Base-by-base conservation (phyloP, 78 protist species). In the Dictyostelium citrinum region DNA sequence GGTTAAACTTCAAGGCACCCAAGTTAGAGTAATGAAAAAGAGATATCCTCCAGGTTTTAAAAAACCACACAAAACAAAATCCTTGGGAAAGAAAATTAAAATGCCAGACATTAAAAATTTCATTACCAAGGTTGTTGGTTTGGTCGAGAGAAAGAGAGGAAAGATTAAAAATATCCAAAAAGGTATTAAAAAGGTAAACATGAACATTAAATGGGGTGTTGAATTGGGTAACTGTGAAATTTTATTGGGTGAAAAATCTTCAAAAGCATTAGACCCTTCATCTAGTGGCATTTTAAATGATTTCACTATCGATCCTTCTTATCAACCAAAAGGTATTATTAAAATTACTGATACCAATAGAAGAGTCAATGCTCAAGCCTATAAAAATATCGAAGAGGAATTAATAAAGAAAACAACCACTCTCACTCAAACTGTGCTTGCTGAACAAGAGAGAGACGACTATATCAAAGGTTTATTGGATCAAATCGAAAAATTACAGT, bases 211-310 rank as follows among this genome's bases (percentile, higher is more conserved):
- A 2, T 88, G 93, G 93, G 77, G 85, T 3, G 33, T 88, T 3
- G 93, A 88, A 24, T 74, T 88, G 75, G 93, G 93, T n/a, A 88
- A 88, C 49, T 88, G 93, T 68, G 93, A 88, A 49, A 88, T 88
- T 6, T 20, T 88, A 11, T 43, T 88, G 37, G 93, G 93, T n/a
- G 83, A 88, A 31, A 88, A 88, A 78, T 86, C 91, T 24, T 76
- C 80, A 72, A 35, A 77, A 27, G 2, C 35, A 10, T n/a, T 64
- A 10, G 58, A 31, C 10, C 24, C 24, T 1, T 8, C 39, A 5
- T 39, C 33, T 10, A 9, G 17, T 22, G 29, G 58, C 11, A 22
- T 9, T 45, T 24, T 22, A 10, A 58, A 58, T 80, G 49, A 80
- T 1, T 33, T 80, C 29, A n/a, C 29, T 0, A 55, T 55, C 24